Percentiles rank a stretch among this genome's conserved stretches.
Evolutionary conservation across 1,139 yeast species (phyloP).

Genomic region (Yamadazyma triangularis): DNA sequence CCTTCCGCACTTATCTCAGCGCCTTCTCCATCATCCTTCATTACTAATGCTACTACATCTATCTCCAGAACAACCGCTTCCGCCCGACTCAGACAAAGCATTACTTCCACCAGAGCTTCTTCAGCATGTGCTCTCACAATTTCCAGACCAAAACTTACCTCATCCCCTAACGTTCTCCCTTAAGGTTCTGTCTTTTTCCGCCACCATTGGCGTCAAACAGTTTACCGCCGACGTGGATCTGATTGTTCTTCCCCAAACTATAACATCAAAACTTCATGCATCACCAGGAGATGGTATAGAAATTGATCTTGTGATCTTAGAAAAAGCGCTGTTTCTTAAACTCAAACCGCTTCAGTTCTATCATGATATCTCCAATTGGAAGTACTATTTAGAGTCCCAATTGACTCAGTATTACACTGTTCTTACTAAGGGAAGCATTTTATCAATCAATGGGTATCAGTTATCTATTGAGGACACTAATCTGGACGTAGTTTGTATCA

Average conservation of each 20-base stretch:
- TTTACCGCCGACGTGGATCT: no score
- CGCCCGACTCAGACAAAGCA: slow-evolving; percentile 40
- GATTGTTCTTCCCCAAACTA: slow-evolving; percentile 32
- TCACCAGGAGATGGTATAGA: slow-evolving; percentile 11
- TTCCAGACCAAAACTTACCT: slow-evolving; percentile 30
- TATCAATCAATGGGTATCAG: slow-evolving; percentile 31
- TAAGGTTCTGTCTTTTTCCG: slow-evolving; percentile 11
- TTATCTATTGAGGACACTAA: slow-evolving; percentile 41
- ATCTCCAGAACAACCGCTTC: slow-evolving; percentile 7
- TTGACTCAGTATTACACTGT: slow-evolving; percentile 44
- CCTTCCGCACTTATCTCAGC: no score
- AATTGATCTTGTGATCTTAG: no score
- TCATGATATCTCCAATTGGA: slow-evolving; percentile 46
- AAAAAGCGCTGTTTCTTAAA: slow-evolving; percentile 27
- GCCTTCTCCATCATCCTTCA: no score
- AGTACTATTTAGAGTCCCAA: slow-evolving; percentile 49
- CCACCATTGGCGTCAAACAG: slow-evolving; percentile 47
- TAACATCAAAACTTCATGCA: slow-evolving; percentile 20
- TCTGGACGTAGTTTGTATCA: slow-evolving; percentile 37
- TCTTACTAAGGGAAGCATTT: slow-evolving; percentile 31
- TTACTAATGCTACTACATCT: slow-evolving; percentile 1
- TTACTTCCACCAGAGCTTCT: slow-evolving; percentile 29
- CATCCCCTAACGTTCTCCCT: slow-evolving; percentile 49
- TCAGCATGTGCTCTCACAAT: background rate
- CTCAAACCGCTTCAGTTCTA: slow-evolving; percentile 43